Percentiles rank a stretch among this genome's conserved stretches.
Evolutionary conservation across 441 rosid species (phyloP).

Genomic region (Adansonia madagascariensis): DNA sequence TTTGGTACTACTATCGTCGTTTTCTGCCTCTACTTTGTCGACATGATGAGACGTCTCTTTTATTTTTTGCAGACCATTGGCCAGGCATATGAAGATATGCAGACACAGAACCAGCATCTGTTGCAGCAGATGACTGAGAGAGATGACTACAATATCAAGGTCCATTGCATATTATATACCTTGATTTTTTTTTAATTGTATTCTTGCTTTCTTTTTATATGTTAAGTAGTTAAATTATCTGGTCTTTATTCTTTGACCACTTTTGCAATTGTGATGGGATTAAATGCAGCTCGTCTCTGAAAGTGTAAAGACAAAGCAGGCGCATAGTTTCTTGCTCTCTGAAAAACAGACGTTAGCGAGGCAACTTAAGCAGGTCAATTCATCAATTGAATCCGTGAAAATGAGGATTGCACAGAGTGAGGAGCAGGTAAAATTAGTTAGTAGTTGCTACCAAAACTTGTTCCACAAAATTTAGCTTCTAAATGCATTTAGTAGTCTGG

Average conservation of each 20-base stretch:
- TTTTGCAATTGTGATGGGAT: slow-evolving; percentile 28
- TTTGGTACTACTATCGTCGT: neutral
- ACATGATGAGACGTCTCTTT: neutral
- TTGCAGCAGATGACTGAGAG: slow-evolving; percentile 87
- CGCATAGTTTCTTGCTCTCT: slow-evolving; percentile 62
- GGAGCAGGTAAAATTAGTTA: slow-evolving; percentile 60
- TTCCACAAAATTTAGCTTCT: neutral
- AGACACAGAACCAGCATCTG: slow-evolving; percentile 87
- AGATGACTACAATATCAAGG: slow-evolving; percentile 96
- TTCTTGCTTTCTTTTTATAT: slow-evolving; percentile 17
- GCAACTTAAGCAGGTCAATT: slow-evolving; percentile 77
- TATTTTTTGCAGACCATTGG: slow-evolving; percentile 70
- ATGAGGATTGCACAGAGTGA: slow-evolving; percentile 64
- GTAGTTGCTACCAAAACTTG: neutral
- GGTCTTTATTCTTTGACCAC: slow-evolving; percentile 22
- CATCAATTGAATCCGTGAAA: slow-evolving; percentile 63
- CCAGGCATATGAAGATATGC: slow-evolving; percentile 99
- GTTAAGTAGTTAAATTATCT: slow-evolving; percentile 17
- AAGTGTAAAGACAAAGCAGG: slow-evolving; percentile 91
- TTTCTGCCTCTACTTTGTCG: slow-evolving; percentile 5
- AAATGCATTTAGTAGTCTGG: neutral
- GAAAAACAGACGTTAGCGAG: slow-evolving; percentile 80
- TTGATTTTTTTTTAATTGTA: slow-evolving; percentile 11
- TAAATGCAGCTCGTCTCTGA: slow-evolving; percentile 91
- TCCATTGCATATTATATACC: slow-evolving; percentile 30